Evolutionary conservation across 2,329 filamentous ascomycete genomes (phyloP).

Genomic region (Colletotrichum ledebouriae): DNA sequence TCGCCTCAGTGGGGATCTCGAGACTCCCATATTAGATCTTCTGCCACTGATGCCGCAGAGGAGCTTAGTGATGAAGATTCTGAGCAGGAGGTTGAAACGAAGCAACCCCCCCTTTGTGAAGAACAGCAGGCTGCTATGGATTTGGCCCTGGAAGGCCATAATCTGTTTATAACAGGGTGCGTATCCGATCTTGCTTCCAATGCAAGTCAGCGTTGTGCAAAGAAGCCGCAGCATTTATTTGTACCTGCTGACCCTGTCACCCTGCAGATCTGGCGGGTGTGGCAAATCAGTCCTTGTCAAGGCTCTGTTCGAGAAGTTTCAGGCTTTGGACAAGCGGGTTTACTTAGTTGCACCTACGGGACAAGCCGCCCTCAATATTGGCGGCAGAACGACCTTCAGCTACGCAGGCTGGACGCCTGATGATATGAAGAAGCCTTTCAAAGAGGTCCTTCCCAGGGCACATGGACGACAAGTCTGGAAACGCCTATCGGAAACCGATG

Average conservation of each 20-base stretch:
- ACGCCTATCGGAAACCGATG: conserved; percentile 60
- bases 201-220: not conserved
- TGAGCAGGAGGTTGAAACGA: too few relatives aligned
- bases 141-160: conserved; percentile 63
- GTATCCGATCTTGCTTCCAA: not conserved
- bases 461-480: conserved; percentile 48
- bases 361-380: conserved; percentile 68
- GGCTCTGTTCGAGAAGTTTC: not conserved
- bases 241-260: not conserved
- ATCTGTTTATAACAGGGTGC: conserved; percentile 75
- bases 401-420: conserved; percentile 68
- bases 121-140: conserved; percentile 46
- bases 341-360: conserved; percentile 71
- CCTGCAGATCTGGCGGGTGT: conserved; percentile 23
- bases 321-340: conserved; percentile 45
- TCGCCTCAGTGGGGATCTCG: too few relatives aligned
- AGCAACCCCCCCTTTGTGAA: not conserved
- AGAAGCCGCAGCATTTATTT: too few relatives aligned
- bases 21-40: too few relatives aligned
- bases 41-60: too few relatives aligned
- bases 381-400: conserved; percentile 68
- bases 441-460: not conserved
- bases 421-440: not conserved
- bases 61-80: too few relatives aligned
- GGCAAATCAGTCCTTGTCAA: conserved; percentile 27